phyloP scores from a whole-genome alignment of 108 stramenopile species.

The Pseudonitzschia delicatissima region DNA sequence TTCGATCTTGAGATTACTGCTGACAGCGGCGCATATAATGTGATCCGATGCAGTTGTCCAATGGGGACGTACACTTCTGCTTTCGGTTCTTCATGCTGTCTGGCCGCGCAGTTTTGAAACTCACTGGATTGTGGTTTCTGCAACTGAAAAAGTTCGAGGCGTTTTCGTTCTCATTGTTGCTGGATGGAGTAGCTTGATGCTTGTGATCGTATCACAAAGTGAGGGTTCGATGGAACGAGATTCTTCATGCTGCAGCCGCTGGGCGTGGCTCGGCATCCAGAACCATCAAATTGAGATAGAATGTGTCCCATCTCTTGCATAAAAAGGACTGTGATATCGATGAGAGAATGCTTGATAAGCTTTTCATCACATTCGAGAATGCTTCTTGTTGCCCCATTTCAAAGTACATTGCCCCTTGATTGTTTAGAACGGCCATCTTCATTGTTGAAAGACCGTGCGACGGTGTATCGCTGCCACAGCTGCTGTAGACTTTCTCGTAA shows the following conservation, averaged over 20 bases:
- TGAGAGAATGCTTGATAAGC: neutral
- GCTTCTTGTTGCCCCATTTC: constrained; percentile 17
- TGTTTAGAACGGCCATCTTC: constrained; percentile 23
- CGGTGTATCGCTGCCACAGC: neutral
- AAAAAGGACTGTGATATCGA: constrained; percentile 18
- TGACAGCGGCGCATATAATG: too few relatives aligned
- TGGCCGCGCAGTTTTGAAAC: too few relatives aligned
- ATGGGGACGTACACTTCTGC: too few relatives aligned
- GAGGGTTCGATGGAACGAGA: too few relatives aligned
- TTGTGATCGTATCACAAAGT: too few relatives aligned
- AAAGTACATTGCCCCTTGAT: constrained; percentile 13
- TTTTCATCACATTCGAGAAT: constrained; percentile 9
- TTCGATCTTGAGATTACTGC: too few relatives aligned
- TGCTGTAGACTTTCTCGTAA: constrained; percentile 13
- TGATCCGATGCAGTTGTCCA: too few relatives aligned
- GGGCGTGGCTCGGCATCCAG: constrained; percentile 4
- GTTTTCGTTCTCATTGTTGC: too few relatives aligned
- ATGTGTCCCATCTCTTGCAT: constrained; percentile 6
- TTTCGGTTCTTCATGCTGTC: too few relatives aligned
- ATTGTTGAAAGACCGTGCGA: constrained; percentile 13
- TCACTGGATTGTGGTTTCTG: too few relatives aligned
- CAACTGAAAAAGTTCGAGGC: too few relatives aligned
- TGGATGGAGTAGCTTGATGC: too few relatives aligned
- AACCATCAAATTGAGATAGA: constrained; percentile 21
- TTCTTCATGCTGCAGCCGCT: constrained; percentile 17